Evolutionary conservation across 2,329 filamentous ascomycete genomes (phyloP).

Genomic region (Colletotrichum gloeosporioides): DNA sequence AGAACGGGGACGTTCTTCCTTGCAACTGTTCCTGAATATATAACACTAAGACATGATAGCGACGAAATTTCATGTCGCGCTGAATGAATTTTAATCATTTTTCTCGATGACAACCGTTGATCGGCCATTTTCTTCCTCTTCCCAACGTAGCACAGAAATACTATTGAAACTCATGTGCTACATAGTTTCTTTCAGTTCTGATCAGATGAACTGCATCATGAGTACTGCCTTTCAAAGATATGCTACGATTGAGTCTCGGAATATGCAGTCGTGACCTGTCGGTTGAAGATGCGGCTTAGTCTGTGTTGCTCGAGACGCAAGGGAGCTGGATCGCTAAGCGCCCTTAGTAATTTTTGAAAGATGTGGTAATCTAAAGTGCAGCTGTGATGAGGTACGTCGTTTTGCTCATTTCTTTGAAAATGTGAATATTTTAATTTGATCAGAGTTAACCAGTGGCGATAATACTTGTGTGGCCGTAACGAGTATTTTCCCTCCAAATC

Average conservation of each 20-base stretch:
- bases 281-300: background rate
- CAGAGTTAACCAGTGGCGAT: background rate
- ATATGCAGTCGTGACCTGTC: background rate
- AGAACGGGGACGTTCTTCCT: rapidly evolving
- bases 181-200: background rate
- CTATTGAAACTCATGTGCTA: background rate
- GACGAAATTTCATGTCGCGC: background rate
- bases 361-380: background rate
- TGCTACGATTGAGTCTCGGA: background rate
- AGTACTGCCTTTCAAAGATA: background rate
- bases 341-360: background rate
- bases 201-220: background rate
- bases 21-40: background rate
- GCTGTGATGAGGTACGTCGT: background rate
- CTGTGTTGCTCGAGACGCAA: background rate
- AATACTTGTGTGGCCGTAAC: no score
- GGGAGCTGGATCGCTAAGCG: background rate
- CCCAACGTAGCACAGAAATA: background rate
- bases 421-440: background rate
- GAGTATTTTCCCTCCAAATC: no score
- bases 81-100: no score
- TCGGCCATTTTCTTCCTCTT: background rate
- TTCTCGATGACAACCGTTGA: background rate
- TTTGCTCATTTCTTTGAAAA: background rate
- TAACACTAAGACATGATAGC: background rate